Evolutionary conservation across 1,284 basidiomycete species (phyloP).

Genomic region (Ganoderma sinense): DNA sequence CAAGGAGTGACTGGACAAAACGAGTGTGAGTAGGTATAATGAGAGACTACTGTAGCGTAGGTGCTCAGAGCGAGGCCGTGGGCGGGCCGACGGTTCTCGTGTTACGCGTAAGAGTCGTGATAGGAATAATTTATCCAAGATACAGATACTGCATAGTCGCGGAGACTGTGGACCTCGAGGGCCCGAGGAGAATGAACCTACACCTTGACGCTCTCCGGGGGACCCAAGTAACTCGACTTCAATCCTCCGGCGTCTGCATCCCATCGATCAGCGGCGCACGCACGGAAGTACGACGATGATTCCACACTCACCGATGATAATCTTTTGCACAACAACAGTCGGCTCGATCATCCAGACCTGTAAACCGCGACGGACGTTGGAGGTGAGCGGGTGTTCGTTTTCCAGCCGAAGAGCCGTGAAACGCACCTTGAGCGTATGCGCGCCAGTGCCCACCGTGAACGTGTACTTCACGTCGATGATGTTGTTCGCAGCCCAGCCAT

Average conservation of each 20-base stretch:
- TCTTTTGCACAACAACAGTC: conserved; percentile 67
- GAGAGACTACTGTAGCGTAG: background rate
- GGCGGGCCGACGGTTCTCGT: background rate
- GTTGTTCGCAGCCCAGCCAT: conserved; percentile 64
- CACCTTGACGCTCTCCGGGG: conserved; percentile 60
- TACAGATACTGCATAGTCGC: background rate
- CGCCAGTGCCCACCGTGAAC: conserved; percentile 54
- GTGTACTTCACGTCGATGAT: conserved; percentile 45
- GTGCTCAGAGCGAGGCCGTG: background rate
- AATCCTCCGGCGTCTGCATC: conserved; percentile 61
- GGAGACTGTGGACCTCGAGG: background rate
- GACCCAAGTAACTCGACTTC: conserved; percentile 63
- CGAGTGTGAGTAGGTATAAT: background rate
- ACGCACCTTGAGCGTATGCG: conserved; percentile 63
- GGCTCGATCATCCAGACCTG: conserved; percentile 70
- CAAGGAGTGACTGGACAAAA: background rate
- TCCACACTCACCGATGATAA: conserved; percentile 59
- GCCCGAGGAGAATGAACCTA: background rate
- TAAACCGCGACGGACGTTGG: background rate
- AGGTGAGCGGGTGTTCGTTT: background rate
- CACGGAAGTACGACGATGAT: background rate
- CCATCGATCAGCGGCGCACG: background rate
- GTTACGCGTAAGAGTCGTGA: background rate
- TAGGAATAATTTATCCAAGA: background rate
- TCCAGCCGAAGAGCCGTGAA: background rate